Evolutionary conservation across 2,329 filamentous ascomycete genomes (phyloP).

Genomic region (Ophiostoma piceae): DNA sequence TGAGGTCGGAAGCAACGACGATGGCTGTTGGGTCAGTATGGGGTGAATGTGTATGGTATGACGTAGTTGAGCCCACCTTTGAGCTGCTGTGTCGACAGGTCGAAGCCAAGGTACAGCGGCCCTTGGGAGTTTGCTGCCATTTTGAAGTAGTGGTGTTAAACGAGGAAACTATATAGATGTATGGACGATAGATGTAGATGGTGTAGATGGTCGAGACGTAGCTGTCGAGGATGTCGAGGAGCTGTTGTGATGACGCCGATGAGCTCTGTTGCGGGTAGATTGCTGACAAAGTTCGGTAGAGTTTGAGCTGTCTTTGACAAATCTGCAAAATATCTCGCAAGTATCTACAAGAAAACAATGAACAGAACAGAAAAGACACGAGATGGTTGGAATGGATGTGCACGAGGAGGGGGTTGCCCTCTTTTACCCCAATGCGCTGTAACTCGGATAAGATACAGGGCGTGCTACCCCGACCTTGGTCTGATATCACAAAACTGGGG

Average conservation of each 20-base stretch:
- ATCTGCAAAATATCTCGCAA: neutral
- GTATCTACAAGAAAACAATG: neutral
- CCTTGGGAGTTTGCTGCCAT: conserved; percentile 32
- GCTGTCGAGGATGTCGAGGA: neutral
- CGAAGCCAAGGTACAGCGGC: conserved; percentile 83
- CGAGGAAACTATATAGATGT: neutral
- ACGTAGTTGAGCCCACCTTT: conserved; percentile 57
- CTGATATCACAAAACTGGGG: conserved; percentile 14
- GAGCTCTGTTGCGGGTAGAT: neutral
- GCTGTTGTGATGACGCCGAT: neutral
- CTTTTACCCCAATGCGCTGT: conserved; percentile 11
- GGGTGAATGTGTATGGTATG: neutral
- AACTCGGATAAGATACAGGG: neutral
- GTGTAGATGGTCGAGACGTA: neutral
- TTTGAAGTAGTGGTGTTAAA: neutral
- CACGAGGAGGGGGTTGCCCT: neutral
- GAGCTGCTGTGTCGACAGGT: conserved; percentile 93
- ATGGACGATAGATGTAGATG: neutral
- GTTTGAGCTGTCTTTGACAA: too few relatives aligned
- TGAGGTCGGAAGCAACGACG: conserved; percentile 75
- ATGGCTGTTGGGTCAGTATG: conserved; percentile 52
- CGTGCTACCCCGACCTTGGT: conserved; percentile 1
- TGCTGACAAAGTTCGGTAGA: neutral
- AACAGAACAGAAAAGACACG: neutral
- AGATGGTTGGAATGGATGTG: conserved; percentile 8